These are phyloP conservation scores for Haplosporangium gracile DNA, from an alignment of 192 early-diverging fungal genomes.

Conservation along the genomic window DNA sequence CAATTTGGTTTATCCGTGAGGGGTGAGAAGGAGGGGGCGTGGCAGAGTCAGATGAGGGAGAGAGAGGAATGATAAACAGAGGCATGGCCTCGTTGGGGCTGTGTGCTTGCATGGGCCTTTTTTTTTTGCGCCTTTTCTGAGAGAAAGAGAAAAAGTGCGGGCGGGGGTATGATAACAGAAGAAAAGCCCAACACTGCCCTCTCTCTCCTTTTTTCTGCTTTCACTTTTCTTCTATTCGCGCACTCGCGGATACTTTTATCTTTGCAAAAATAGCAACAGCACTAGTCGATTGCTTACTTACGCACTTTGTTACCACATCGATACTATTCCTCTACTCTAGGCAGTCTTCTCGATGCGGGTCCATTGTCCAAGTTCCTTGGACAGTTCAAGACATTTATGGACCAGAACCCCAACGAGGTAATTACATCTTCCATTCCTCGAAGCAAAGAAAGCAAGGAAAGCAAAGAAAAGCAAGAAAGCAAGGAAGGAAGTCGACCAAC, in stretches of 20 bases:
- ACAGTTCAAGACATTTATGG: conserved; percentile 70
- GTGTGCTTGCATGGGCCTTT: neutral
- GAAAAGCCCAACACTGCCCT: neutral
- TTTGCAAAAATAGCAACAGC: neutral
- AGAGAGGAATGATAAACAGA: neutral
- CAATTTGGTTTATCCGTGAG: neutral
- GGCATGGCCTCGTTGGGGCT: neutral
- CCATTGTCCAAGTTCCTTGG: conserved; percentile 67
- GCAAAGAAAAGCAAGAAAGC: no score
- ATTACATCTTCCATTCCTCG: neutral
- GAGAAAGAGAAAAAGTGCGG: no score
- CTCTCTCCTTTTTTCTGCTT: neutral
- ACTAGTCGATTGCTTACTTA: neutral
- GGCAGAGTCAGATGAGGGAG: neutral
- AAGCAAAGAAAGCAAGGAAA: neutral
- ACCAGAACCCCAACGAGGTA: conserved; percentile 73
- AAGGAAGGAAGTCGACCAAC: no score
- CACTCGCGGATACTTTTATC: neutral
- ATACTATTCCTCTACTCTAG: neutral
- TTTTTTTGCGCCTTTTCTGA: neutral
- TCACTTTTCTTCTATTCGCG: neutral
- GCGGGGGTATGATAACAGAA: neutral
- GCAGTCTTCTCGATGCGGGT: conserved; percentile 69
- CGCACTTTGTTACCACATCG: neutral
- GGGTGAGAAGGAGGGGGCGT: neutral